phyloP scores from a whole-genome alignment of 805 yeast species.

The Wickerhamiella siamensis region DNA sequence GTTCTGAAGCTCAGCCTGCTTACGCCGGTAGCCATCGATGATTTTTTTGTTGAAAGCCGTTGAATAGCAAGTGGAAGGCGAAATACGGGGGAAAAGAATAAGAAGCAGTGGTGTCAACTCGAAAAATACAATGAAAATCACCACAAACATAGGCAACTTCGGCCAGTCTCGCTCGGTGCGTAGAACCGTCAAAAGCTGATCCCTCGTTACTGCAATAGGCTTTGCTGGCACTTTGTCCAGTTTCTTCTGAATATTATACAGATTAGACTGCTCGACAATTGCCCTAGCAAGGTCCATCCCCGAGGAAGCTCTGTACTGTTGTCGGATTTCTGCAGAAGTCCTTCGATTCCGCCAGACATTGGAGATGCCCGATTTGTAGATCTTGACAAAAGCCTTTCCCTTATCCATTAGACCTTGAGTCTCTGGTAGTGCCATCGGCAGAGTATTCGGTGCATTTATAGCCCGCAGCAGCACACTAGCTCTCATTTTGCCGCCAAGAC shows the following conservation, averaged over 20 bases:
- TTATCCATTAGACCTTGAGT: constrained; percentile 11
- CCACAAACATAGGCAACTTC: constrained; percentile 46
- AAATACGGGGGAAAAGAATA: constrained; percentile 37
- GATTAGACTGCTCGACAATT: constrained; percentile 13
- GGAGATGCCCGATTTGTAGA: constrained; percentile 35
- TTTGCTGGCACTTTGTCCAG: constrained; percentile 1
- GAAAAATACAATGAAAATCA: constrained; percentile 38
- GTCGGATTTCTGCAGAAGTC: constrained; percentile 9
- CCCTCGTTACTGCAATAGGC: constrained; percentile 23
- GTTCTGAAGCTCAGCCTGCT: neutral
- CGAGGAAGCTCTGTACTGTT: constrained; percentile 10
- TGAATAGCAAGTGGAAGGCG: constrained; percentile 44
- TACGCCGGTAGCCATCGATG: neutral
- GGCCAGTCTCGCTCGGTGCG: constrained; percentile 37
- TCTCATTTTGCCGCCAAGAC: no score
- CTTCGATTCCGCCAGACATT: constrained; percentile 34
- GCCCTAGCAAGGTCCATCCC: constrained; percentile 13
- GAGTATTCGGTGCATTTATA: constrained; percentile 20
- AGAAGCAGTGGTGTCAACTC: constrained; percentile 44
- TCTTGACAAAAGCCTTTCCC: constrained; percentile 21
- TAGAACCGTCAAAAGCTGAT: constrained; percentile 36
- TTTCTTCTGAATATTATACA: constrained; percentile 4
- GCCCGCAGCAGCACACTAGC: neutral
- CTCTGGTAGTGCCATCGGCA: constrained; percentile 12
- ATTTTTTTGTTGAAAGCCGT: constrained; percentile 5